These are phyloP conservation scores for Oldenlandia corymbosa DNA, from an alignment of 257 asterid species.

Conservation along the genomic window DNA sequence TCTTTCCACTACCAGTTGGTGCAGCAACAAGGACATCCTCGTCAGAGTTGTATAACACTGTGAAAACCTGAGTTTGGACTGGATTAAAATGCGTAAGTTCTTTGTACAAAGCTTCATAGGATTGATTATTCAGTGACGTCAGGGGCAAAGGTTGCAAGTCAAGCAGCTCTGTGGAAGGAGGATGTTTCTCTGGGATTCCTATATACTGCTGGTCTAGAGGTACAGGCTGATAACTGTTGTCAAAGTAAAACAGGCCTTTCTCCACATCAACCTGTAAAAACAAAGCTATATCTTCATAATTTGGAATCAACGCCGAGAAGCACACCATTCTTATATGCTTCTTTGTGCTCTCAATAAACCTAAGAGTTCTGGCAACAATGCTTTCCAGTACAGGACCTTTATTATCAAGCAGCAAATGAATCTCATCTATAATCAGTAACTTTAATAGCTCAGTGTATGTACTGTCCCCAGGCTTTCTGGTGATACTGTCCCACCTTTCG, in stretches of 20 bases:
- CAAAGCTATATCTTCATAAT: constrained; percentile 37
- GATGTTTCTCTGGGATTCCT: constrained; percentile 40
- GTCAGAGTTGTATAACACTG: constrained; percentile 37
- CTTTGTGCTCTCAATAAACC: constrained; percentile 39
- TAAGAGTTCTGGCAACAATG: constrained; percentile 39
- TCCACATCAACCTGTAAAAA: constrained; percentile 37
- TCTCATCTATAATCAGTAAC: constrained; percentile 37
- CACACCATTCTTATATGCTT: constrained; percentile 43
- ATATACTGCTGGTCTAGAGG: constrained; percentile 38
- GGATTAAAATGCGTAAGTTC: constrained; percentile 42
- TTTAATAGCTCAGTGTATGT: constrained; percentile 41
- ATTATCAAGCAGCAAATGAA: constrained; percentile 38
- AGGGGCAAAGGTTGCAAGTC: constrained; percentile 46
- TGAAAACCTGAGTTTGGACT: constrained; percentile 43
- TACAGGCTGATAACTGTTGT: constrained; percentile 42
- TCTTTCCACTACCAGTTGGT: constrained; percentile 48
- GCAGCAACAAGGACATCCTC: constrained; percentile 44
- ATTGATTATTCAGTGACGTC: constrained; percentile 33
- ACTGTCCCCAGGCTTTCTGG: constrained; percentile 45
- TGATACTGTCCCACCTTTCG: constrained; percentile 42
- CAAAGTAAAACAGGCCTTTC: constrained; percentile 40
- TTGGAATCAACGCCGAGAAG: constrained; percentile 41
- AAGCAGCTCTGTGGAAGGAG: constrained; percentile 40
- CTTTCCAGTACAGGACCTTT: constrained; percentile 43
- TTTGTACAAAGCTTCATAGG: constrained; percentile 32